Evolutionary conservation across 2,329 filamentous ascomycete species (phyloP), one percentile per base, ranked within the genome.

Genomic region (Fusarium metavorans): DNA sequence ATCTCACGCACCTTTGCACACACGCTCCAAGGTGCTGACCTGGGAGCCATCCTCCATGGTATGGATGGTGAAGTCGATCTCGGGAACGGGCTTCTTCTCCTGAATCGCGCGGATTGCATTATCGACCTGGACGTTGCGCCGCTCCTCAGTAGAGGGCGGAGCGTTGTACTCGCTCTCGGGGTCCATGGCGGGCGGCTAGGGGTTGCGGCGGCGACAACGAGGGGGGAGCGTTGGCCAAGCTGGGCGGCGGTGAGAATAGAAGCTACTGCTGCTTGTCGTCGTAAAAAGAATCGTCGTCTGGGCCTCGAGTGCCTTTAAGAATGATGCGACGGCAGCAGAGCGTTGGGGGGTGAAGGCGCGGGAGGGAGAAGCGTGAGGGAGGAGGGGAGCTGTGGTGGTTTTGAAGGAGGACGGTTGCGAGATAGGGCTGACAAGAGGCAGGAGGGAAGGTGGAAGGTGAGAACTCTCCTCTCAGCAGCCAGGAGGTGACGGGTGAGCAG

Each of bases 21-120:
- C 97, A 83, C 97, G 91, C 86, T 99, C 97, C 83, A 93, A 86
- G 72, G 97, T 99, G 91, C 91, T 98, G 82, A 99, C 97, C 87
- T 98, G 95, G 64, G 91, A 92, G 81, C 94, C 95, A 88, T 99
- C 97, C 84, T 99, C 97, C 96, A 98, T 98, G 73, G 94, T 97
- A 85, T 99, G 97, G 81, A 99, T 92, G 66, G 95, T 97, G 84
- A 99, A 99, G 87, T 99, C 97, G 81, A 99, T 98, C 88, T 98
- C 96, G 68, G 97, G 97, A 60, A 97, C 89, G 64, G 96, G 95
- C 88, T 94, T 96, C 92, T 98, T 98, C 80, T 98, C 92, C 83
- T 92, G 92, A 81, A 99, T 95, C 71, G 97, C 97, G 83, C 94
- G 94, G 81, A 96, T 93, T 79, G 94, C 93, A 90, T 95, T 96